A percentile compares a stretch with the other conserved stretches of the same genome.
phyloP scores from a whole-genome alignment of 2,329 filamentous ascomycete genomes.

The Apiospora pterosperma region DNA sequence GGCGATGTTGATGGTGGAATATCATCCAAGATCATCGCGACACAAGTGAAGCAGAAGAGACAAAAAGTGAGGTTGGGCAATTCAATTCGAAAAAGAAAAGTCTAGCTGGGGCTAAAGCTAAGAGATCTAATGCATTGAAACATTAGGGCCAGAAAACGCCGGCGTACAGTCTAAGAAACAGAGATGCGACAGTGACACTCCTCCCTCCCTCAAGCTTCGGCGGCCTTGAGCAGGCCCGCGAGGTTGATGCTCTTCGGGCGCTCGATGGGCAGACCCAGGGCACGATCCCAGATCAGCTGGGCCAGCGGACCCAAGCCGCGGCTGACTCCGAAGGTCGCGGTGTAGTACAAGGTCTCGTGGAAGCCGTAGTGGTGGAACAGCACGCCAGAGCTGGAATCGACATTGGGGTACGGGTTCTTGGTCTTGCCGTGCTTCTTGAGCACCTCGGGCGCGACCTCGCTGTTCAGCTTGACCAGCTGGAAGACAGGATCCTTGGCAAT shows the following conservation, averaged over 20 bases:
- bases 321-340: constrained; percentile 66
- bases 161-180: too few species aligned
- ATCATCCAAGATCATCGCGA: background rate
- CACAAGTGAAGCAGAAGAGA: background rate
- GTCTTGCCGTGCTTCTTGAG: constrained; percentile 96
- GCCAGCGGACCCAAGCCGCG: constrained; percentile 80
- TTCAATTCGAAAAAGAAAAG: background rate
- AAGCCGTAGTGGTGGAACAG: constrained; percentile 98
- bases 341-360: constrained; percentile 95
- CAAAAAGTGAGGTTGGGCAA: background rate
- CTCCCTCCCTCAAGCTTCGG: constrained; percentile 29
- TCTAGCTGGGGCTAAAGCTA: background rate
- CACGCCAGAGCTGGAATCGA: constrained; percentile 89
- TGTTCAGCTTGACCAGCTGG: constrained; percentile 91
- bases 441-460: constrained; percentile 83
- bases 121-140: background rate
- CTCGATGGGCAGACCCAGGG: constrained; percentile 92
- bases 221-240: constrained; percentile 73
- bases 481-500: constrained; percentile 88
- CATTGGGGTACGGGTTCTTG: constrained; percentile 96
- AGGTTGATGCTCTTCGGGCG: constrained; percentile 97
- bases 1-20: background rate
- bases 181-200: background rate
- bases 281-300: constrained; percentile 94
- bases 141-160: background rate